A percentile compares a stretch with the other conserved stretches of the same genome.
phyloP scores from a whole-genome alignment of 768 basidiomycete species.

The Lactarius deliciosus region DNA sequence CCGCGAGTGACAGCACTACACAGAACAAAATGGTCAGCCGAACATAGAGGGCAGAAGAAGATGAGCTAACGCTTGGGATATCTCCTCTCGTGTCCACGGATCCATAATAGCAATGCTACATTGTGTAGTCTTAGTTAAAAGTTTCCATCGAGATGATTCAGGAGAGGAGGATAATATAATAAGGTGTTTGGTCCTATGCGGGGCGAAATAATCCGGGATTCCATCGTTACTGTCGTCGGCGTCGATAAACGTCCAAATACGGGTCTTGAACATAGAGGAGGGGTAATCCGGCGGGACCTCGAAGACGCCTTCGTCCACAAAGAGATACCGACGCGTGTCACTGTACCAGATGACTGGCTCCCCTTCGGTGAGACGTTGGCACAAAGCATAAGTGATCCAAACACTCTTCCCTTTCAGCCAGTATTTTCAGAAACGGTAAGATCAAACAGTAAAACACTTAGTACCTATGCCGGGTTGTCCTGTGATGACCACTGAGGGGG shows the following conservation, averaged over 20 bases:
- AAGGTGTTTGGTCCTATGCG: background rate
- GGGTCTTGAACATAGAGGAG: accelerated
- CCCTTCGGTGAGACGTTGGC: background rate
- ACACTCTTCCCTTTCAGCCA: background rate
- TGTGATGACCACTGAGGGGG: background rate
- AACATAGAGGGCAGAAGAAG: background rate
- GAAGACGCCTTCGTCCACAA: background rate
- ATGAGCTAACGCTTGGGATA: background rate
- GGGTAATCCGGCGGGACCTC: background rate
- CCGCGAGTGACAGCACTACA: background rate
- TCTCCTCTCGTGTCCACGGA: background rate
- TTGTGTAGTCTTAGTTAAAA: background rate
- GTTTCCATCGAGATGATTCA: background rate
- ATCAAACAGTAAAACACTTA: background rate
- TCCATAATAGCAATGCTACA: background rate
- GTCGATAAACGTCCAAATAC: background rate
- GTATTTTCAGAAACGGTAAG: background rate
- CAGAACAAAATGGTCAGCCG: background rate
- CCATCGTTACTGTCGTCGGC: too few species aligned
- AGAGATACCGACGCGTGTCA: background rate
- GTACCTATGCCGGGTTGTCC: background rate
- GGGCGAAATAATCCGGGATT: background rate
- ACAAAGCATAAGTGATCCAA: background rate
- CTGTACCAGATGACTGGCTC: background rate
- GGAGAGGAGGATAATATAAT: background rate